phyloP scores from a whole-genome alignment of 164 flowering plant genomes.

The Nymphaea colorata region DNA sequence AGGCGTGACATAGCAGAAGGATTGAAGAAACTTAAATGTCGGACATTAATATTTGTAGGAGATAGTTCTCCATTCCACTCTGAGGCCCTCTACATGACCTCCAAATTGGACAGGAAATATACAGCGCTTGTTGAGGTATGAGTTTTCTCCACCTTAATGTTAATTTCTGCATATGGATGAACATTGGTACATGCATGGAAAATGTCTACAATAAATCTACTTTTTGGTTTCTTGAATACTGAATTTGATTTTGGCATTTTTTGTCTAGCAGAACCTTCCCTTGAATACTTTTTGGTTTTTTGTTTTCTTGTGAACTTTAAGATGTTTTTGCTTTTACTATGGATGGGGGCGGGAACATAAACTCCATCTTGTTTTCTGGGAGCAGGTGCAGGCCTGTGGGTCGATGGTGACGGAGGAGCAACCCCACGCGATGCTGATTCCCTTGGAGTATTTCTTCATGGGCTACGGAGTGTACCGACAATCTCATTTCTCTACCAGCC shows the following conservation, averaged over 20 bases:
- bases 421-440: constrained; percentile 95
- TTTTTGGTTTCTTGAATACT: neutral
- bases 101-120: constrained; percentile 64
- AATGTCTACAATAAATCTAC: neutral
- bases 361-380: neutral
- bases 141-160: neutral
- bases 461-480: constrained; percentile 81
- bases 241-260: neutral
- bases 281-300: neutral
- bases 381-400: constrained; percentile 94
- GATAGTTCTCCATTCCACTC: constrained; percentile 76
- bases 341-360: neutral
- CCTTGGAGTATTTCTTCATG: constrained; percentile 88
- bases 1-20: constrained; percentile 68
- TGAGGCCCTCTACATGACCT: constrained; percentile 75
- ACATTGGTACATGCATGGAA: neutral
- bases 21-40: constrained; percentile 64
- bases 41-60: constrained; percentile 86
- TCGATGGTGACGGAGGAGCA: constrained; percentile 98
- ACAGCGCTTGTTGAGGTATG: constrained; percentile 92
- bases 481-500: constrained; percentile 47
- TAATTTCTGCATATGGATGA: neutral
- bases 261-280: too few species aligned
- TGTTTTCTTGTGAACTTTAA: neutral
- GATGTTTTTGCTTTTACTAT: neutral